Conservation (phyloP, 768 basidiomycete species). For the Termitomyces sp. region DNA sequence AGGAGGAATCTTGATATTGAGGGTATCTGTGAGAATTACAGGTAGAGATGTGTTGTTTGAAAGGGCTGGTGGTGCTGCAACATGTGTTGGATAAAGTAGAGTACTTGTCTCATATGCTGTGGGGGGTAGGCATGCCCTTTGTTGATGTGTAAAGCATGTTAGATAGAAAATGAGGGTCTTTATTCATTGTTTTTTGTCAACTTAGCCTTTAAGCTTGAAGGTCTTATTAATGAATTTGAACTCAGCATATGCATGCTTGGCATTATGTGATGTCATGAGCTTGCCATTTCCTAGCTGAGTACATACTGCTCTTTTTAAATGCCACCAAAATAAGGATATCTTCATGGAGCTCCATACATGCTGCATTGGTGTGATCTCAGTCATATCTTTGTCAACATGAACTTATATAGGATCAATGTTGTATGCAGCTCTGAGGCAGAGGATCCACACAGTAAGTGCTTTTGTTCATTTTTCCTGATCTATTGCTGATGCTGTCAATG, state of each 20-base stretch:
- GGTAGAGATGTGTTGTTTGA: not conserved
- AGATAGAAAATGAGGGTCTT: too few species aligned
- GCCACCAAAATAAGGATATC: constrained; percentile 20
- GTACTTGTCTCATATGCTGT: too few species aligned
- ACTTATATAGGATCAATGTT: constrained; percentile 9
- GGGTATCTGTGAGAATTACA: not conserved
- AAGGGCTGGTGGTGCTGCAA: not conserved
- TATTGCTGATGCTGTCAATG: constrained; percentile 17
- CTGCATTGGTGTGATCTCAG: constrained; percentile 12
- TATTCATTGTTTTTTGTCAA: constrained; percentile 2
- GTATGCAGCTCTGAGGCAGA: constrained; percentile 9
- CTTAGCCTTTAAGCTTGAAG: constrained; percentile 1
- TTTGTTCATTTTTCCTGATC: constrained; percentile 14
- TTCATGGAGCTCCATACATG: constrained; percentile 16
- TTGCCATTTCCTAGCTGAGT: constrained; percentile 15
- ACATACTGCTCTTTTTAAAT: constrained; percentile 15
- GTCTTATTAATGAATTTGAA: not conserved
- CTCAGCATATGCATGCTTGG: constrained; percentile 8
- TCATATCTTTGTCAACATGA: constrained; percentile 17
- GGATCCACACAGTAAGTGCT: constrained; percentile 15
- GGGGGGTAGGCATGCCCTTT: too few species aligned
- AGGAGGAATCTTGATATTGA: not conserved
- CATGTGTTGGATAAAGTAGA: not conserved
- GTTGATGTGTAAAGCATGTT: too few species aligned
- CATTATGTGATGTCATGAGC: constrained; percentile 20